phyloP scores from a whole-genome alignment of 2,329 filamentous ascomycete species.

The Helotiales sp. region DNA sequence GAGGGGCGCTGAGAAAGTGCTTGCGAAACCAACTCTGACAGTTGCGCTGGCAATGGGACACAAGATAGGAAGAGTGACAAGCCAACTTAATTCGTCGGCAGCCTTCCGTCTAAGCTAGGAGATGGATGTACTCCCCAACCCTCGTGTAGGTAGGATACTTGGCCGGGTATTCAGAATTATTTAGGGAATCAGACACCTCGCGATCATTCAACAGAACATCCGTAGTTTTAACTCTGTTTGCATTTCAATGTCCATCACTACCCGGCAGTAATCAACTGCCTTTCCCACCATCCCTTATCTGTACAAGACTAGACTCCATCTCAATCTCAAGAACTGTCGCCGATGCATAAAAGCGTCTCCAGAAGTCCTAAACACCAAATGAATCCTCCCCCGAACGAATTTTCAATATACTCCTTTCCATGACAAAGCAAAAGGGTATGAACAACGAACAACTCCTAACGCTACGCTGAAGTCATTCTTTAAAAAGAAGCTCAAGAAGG shows the following conservation, averaged over 20 bases:
- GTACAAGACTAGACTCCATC: not conserved
- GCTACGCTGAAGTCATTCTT: slow-evolving; percentile 18
- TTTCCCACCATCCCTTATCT: not conserved
- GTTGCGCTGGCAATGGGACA: too few relatives aligned
- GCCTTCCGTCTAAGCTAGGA: too few relatives aligned
- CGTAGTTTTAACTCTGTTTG: not conserved
- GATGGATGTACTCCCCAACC: too few relatives aligned
- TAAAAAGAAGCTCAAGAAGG: slow-evolving; percentile 2
- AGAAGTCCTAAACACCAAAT: not conserved
- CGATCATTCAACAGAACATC: not conserved
- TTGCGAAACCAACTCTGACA: too few relatives aligned
- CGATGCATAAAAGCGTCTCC: not conserved
- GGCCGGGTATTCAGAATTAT: too few relatives aligned
- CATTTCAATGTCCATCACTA: not conserved
- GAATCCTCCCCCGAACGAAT: not conserved
- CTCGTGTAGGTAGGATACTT: too few relatives aligned
- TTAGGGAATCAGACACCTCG: too few relatives aligned
- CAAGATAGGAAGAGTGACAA: too few relatives aligned
- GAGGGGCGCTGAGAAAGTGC: too few relatives aligned
- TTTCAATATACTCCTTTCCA: not conserved
- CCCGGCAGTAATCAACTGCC: not conserved
- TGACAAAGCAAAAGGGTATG: slow-evolving; percentile 17
- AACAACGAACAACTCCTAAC: slow-evolving; percentile 21
- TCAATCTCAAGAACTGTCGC: not conserved
- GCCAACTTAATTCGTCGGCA: too few relatives aligned